Percentiles rank a stretch among this genome's conserved stretches.
These are phyloP conservation scores for Melastoma candidum DNA, from an alignment of 441 rosid genomes.

Conservation along the genomic window DNA sequence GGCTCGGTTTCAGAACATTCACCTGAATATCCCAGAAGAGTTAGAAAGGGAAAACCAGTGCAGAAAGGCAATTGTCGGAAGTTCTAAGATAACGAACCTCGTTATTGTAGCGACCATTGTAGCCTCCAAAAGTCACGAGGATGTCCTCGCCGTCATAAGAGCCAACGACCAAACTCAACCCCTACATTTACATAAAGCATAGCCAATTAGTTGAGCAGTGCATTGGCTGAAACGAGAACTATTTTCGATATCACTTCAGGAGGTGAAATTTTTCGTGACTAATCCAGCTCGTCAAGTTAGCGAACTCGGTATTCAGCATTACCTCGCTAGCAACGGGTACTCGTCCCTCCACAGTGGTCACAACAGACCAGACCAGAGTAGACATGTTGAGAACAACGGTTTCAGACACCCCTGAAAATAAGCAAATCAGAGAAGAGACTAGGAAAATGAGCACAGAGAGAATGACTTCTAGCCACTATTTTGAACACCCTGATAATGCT, in stretches of 20 bases:
- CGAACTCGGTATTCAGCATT: too few relatives aligned
- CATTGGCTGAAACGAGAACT: neutral
- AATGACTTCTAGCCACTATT: too few relatives aligned
- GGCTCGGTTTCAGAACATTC: constrained; percentile 91
- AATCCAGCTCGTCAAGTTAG: too few relatives aligned
- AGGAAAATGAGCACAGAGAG: too few relatives aligned
- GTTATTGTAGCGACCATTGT: constrained; percentile 83
- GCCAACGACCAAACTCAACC: constrained; percentile 72
- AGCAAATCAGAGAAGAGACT: constrained; percentile 3
- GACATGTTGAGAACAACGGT: constrained; percentile 97
- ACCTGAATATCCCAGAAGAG: constrained; percentile 36
- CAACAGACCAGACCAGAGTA: constrained; percentile 88
- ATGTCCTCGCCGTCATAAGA: constrained; percentile 76
- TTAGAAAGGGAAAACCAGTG: constrained; percentile 11
- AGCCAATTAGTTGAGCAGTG: neutral
- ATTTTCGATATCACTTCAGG: neutral
- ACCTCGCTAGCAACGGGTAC: constrained; percentile 99
- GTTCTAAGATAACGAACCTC: constrained; percentile 42
- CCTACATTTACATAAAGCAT: constrained; percentile 34
- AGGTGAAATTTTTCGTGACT: neutral
- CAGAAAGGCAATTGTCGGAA: constrained; percentile 2
- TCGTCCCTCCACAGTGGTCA: constrained; percentile 79
- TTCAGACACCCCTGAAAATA: constrained; percentile 74
- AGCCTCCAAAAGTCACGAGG: constrained; percentile 85
- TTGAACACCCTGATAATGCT: too few relatives aligned